Percentiles rank a stretch among this genome's conserved stretches.
These are phyloP conservation scores for Ambrosiella beaveri DNA, from an alignment of 2,329 filamentous ascomycete species.

Conservation along the genomic window DNA sequence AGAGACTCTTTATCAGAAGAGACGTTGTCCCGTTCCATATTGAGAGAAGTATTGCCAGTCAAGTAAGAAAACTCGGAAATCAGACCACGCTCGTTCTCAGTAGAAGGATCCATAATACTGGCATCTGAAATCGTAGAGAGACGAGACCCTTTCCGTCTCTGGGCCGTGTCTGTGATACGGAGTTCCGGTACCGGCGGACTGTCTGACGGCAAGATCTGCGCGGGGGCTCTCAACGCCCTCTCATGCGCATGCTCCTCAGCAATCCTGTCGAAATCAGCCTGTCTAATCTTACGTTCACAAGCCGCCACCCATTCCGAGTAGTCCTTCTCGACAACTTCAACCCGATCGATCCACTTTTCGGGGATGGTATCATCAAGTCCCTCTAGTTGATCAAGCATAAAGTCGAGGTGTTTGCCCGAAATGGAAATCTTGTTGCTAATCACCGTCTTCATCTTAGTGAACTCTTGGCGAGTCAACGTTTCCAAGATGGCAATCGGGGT, in stretches of 20 bases:
- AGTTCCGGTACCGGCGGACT: conserved; percentile 6
- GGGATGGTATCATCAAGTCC: conserved; percentile 71
- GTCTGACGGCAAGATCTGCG: neutral
- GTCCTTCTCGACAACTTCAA: conserved; percentile 61
- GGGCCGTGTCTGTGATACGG: conserved; percentile 3
- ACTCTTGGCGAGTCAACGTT: conserved; percentile 28
- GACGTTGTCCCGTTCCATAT: conserved; percentile 5
- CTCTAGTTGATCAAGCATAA: conserved; percentile 74
- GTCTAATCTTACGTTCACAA: conserved; percentile 56
- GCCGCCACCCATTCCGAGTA: conserved; percentile 69
- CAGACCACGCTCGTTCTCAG: neutral
- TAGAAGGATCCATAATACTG: conserved; percentile 5
- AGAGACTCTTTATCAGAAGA: conserved; percentile 6
- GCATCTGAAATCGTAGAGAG: conserved; percentile 7
- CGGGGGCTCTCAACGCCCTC: neutral
- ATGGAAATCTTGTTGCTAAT: conserved; percentile 52
- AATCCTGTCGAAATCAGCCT: conserved; percentile 32
- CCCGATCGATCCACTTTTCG: conserved; percentile 68
- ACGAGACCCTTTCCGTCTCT: neutral
- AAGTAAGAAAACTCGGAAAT: conserved; percentile 1
- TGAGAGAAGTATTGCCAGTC: conserved; percentile 3
- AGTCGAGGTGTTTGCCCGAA: conserved; percentile 59
- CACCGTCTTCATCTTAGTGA: conserved; percentile 40
- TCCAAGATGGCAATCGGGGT: neutral
- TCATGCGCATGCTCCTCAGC: conserved; percentile 9